Base-by-base conservation (phyloP, 192 early-diverging fungal species). In the Gigaspora rosea region DNA sequence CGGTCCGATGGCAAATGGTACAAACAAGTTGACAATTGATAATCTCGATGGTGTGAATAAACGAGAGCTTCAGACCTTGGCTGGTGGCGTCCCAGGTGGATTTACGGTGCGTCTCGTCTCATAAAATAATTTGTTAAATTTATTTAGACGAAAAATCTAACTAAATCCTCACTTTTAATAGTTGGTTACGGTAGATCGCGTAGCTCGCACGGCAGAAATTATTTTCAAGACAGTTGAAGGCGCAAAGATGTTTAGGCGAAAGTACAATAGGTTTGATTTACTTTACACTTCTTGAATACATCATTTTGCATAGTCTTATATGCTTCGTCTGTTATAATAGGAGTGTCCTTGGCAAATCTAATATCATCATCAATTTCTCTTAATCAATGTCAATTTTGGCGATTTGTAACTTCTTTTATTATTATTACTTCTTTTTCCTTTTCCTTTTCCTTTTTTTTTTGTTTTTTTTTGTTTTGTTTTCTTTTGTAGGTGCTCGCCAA, bases 231-330 rank as follows among this genome's bases (percentile, higher is more conserved):
- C 32, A 11, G 5, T 33, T 6, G 61, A 63, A 9, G 61, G 61
- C 27, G 61, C 61, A 20, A 63, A 63, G 61, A 33, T 63, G 27
- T 63, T 63, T 33, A 63, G 61, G 27, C 27, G 61, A 63, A 63
- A 20, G 15, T 20, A 63, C 33, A 63, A 63, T 33, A 63, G 61
- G 61, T 63, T 33, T 33, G 33, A 35, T 33, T 33, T 35, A 32
- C 16, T 63, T 63, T 6, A 15, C 27, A 12, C 15, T 32, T 33
- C 27, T 63, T 35, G 11, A 9, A 13, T 9, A 9, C 4, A 33
- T 13, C 13, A 11, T 62, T 7, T 16, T 63, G 12, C 32, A 7
- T 32, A 63, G 27, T 15, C n/a, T 57, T 57, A 13, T 33, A 33
- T 63, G 27, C 27, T 35, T 12, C 3, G 27, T 41, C 41, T 41